These are phyloP conservation scores for Rubroshorea leprosula DNA, from an alignment of 345 rosid species.

Conservation along the genomic window DNA sequence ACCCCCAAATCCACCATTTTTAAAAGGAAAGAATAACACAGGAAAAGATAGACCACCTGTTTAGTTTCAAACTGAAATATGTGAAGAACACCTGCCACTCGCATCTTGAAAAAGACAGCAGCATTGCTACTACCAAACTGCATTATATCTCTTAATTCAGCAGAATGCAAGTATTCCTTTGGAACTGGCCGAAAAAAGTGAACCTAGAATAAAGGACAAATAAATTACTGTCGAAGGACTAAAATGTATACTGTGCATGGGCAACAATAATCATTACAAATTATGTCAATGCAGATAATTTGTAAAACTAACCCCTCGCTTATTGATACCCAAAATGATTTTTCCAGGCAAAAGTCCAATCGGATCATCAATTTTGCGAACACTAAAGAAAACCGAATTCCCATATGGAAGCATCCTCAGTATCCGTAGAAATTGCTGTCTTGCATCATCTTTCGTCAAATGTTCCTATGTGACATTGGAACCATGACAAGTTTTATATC, in stretches of 20 bases:
- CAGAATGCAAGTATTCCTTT: slow-evolving; percentile 91
- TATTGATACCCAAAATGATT: slow-evolving; percentile 88
- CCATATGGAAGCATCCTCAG: slow-evolving; percentile 85
- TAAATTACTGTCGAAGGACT: slow-evolving; percentile 1
- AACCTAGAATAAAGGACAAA: slow-evolving; percentile 46
- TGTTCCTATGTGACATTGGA: slow-evolving; percentile 48
- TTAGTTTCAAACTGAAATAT: slow-evolving; percentile 96
- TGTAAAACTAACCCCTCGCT: slow-evolving; percentile 83
- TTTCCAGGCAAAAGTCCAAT: slow-evolving; percentile 94
- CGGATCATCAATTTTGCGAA: slow-evolving; percentile 97
- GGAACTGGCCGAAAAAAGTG: slow-evolving; percentile 99
- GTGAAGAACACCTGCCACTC: slow-evolving; percentile 98
- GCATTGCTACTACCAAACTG: slow-evolving; percentile 98
- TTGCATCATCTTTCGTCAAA: slow-evolving; percentile 85
- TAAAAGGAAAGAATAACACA: neutral
- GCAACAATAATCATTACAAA: no score
- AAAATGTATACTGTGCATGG: neutral
- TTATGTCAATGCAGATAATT: neutral
- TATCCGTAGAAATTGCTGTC: slow-evolving; percentile 86
- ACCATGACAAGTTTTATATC: slow-evolving; percentile 11
- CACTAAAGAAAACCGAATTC: slow-evolving; percentile 85
- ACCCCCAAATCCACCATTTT: no score
- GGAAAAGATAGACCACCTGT: slow-evolving; percentile 46
- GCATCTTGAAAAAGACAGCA: slow-evolving; percentile 97
- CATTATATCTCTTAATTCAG: slow-evolving; percentile 95